Evolutionary conservation across 1,284 basidiomycete species (phyloP).

Genomic region (Ustilago loliicola): DNA sequence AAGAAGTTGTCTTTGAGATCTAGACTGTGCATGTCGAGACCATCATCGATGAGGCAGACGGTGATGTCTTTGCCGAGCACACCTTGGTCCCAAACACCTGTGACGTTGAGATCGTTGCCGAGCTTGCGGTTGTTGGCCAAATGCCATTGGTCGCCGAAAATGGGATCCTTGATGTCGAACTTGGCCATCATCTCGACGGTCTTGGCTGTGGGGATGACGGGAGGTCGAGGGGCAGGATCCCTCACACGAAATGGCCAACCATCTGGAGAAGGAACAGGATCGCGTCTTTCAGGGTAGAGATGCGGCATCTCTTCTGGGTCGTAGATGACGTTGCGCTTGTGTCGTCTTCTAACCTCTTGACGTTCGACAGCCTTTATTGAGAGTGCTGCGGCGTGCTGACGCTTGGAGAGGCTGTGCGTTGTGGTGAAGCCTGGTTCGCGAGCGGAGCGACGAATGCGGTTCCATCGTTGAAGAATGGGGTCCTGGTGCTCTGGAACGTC

Average conservation of each 20-base stretch:
- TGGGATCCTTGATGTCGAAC: constrained; percentile 85
- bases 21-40: constrained; percentile 87
- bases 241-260: constrained; percentile 38
- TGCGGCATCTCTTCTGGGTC: constrained; percentile 62
- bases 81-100: constrained; percentile 86
- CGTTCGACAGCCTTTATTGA: constrained; percentile 65
- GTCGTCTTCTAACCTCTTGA: constrained; percentile 62
- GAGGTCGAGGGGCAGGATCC: constrained; percentile 52
- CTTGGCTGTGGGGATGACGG: constrained; percentile 44
- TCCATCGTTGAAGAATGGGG: constrained; percentile 73
- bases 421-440: constrained; percentile 32
- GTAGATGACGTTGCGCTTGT: constrained; percentile 69
- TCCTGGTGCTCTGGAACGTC: constrained; percentile 68
- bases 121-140: constrained; percentile 64
- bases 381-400: constrained; percentile 44
- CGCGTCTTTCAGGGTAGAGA: constrained; percentile 57
- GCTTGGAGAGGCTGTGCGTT: constrained; percentile 42
- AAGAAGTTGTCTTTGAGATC: constrained; percentile 93
- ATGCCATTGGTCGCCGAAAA: constrained; percentile 93
- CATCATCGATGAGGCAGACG: constrained; percentile 94
- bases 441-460: constrained; percentile 33
- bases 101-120: constrained; percentile 84
- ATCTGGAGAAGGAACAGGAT: constrained; percentile 49
- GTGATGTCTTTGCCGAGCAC: constrained; percentile 88
- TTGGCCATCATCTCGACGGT: constrained; percentile 49